These are phyloP conservation scores for Globisporangium canariense DNA, from an alignment of 352 stramenopile genomes.

Conservation along the genomic window DNA sequence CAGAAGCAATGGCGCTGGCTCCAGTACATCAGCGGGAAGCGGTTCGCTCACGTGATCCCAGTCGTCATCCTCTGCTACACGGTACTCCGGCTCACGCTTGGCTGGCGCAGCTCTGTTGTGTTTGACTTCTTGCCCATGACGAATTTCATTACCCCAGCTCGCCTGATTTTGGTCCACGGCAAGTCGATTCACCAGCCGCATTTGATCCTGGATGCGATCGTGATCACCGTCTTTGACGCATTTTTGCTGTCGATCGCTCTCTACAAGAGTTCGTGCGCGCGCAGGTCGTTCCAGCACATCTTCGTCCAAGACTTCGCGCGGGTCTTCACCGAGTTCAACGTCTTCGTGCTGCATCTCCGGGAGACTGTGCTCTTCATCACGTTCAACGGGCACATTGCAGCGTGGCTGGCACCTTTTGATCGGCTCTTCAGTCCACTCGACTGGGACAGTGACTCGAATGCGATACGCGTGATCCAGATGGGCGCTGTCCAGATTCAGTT, in stretches of 20 bases:
- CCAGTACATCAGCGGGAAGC: slow-evolving; percentile 7
- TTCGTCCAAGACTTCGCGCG: slow-evolving; percentile 41
- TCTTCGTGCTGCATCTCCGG: slow-evolving; percentile 42
- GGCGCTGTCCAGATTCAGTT: slow-evolving; percentile 29
- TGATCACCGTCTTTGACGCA: slow-evolving; percentile 23
- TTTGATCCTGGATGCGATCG: slow-evolving; percentile 21
- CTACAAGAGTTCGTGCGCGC: slow-evolving; percentile 25
- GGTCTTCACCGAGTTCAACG: slow-evolving; percentile 37
- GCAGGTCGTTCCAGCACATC: slow-evolving; percentile 27
- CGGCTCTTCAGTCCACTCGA: slow-evolving; percentile 19
- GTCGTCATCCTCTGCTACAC: slow-evolving; percentile 24
- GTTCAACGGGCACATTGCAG: slow-evolving; percentile 27
- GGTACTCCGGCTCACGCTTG: slow-evolving; percentile 22
- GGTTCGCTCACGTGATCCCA: slow-evolving; percentile 11
- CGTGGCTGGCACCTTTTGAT: slow-evolving; percentile 30
- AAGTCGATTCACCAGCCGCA: slow-evolving; percentile 16
- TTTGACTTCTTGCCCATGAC: slow-evolving; percentile 42
- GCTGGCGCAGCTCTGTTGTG: slow-evolving; percentile 27
- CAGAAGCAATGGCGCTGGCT: slow-evolving; percentile 8
- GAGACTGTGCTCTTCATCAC: slow-evolving; percentile 29
- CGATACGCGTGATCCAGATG: slow-evolving; percentile 17
- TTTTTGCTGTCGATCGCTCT: slow-evolving; percentile 21
- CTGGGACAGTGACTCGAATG: slow-evolving; percentile 1
- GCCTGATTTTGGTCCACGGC: slow-evolving; percentile 17
- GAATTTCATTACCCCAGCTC: slow-evolving; percentile 32